Percentiles rank a stretch among this genome's conserved stretches.
Conservation (phyloP, 768 basidiomycete species). For the Megacollybia marginata region DNA sequence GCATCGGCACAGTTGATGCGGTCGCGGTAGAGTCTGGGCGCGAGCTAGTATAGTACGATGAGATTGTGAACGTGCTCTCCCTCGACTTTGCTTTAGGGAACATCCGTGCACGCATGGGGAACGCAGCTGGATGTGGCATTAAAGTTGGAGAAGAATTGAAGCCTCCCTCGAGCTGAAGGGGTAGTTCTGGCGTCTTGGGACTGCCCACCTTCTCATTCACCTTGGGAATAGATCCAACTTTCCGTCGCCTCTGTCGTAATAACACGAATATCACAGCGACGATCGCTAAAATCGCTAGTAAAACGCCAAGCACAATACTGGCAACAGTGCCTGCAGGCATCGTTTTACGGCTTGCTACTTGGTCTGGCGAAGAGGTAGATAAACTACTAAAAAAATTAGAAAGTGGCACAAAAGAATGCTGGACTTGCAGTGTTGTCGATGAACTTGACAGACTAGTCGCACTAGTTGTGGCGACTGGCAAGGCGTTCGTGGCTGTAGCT, state of each 20-base stretch:
- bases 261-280: constrained; percentile 18
- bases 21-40: neutral
- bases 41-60: too few species aligned
- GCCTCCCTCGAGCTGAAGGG: constrained; percentile 27
- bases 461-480: neutral
- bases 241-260: constrained; percentile 17
- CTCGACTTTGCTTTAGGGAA: too few species aligned
- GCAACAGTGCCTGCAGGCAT: neutral
- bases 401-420: too few species aligned
- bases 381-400: too few species aligned
- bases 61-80: too few species aligned
- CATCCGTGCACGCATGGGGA: too few species aligned
- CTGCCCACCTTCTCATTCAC: constrained; percentile 14
- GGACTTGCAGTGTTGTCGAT: too few species aligned
- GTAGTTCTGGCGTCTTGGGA: constrained; percentile 23
- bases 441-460: too few species aligned
- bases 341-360: neutral
- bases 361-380: neutral
- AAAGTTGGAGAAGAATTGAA: neutral
- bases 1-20: neutral
- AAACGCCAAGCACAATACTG: neutral
- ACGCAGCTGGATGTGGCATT: too few species aligned
- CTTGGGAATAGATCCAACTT: neutral
- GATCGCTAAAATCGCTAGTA: neutral
- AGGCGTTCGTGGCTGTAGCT: constrained; percentile 10